phyloP scores from a whole-genome alignment of 2,329 filamentous ascomycete species.

The Lecanoromycetidae sp. region DNA sequence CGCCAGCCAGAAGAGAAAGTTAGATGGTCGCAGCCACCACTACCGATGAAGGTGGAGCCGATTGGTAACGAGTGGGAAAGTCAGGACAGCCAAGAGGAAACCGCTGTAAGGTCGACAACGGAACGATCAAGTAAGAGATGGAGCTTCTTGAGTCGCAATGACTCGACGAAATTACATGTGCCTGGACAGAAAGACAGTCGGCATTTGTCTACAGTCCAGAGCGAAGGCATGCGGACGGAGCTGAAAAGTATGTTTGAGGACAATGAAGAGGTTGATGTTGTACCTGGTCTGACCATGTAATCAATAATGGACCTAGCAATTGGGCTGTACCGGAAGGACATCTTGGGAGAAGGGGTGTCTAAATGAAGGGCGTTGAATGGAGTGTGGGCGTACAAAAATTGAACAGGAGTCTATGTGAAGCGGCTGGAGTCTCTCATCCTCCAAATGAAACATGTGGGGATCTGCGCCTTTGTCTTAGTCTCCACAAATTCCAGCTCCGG shows the following conservation, averaged over 20 bases:
- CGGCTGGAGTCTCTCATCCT: too few species aligned
- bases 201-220: neutral
- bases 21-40: neutral
- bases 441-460: too few species aligned
- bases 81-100: conserved; percentile 9
- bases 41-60: neutral
- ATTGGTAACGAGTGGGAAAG: neutral
- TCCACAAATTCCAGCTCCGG: too few species aligned
- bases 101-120: conserved; percentile 1
- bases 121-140: conserved; percentile 7
- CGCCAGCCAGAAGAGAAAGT: neutral
- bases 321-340: too few species aligned
- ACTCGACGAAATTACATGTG: neutral
- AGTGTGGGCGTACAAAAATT: too few species aligned
- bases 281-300: conserved; percentile 8
- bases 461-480: too few species aligned
- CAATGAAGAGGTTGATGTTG: neutral
- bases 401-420: too few species aligned
- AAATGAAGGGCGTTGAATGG: too few species aligned
- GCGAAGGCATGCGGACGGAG: conserved; percentile 10
- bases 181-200: too few species aligned
- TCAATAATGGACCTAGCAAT: too few species aligned
- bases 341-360: too few species aligned
- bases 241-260: conserved; percentile 6
- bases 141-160: conserved; percentile 9